Base-by-base conservation (phyloP, 2,329 filamentous ascomycete species). In the Trichophyton simii region DNA sequence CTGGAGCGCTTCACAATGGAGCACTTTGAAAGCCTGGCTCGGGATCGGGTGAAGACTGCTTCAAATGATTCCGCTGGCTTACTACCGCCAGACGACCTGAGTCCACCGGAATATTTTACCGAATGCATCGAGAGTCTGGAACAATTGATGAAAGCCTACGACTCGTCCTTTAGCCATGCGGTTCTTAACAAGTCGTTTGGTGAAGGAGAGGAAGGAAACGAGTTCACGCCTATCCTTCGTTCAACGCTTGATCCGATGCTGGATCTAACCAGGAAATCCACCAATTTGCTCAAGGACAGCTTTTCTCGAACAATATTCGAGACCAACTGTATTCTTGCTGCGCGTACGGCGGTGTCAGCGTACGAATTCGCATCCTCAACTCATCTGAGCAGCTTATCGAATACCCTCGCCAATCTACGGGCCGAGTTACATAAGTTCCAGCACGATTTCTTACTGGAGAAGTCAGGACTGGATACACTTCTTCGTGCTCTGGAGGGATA, bases 221-320 rank as follows among this genome's bases (percentile, higher is more conserved):
- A 85, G 42, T 95, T 96, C 68, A 82, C 88, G 55, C 81, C 84
- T 4, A 84, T 96, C 20, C 78, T 96, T 18, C 79, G 80, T 46
- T 88, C 92, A 68, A 86, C 90, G 0, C 84, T 97, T 41, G 89
- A 96, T 66, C 92, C 94, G 0, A 96, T 94, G 73, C 77, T 97
- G 52, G 79, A 82, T 13, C 77, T 94, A 52, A 73, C 79, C 2
- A 71, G 80, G 0, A 86, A 86, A 0, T 79, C 81, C 7, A 80
- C 73, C 0, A 68, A 70, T 22, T 70, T 73, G 22, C 63, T 77
- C n/a, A 65, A 72, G 25, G 69, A 75, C 44, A 46, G 67, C n/a
- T 72, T 71, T 11, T 68, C 70, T 1, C 70, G 80, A 54, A 82
- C 84, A 22, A 75, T 79, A 62, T 79, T 78, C 69, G 72, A 74